A percentile compares a stretch with the other conserved stretches of the same genome.
phyloP scores from a whole-genome alignment of 2,329 filamentous ascomycete species.

The Herpotrichia juniperi region DNA sequence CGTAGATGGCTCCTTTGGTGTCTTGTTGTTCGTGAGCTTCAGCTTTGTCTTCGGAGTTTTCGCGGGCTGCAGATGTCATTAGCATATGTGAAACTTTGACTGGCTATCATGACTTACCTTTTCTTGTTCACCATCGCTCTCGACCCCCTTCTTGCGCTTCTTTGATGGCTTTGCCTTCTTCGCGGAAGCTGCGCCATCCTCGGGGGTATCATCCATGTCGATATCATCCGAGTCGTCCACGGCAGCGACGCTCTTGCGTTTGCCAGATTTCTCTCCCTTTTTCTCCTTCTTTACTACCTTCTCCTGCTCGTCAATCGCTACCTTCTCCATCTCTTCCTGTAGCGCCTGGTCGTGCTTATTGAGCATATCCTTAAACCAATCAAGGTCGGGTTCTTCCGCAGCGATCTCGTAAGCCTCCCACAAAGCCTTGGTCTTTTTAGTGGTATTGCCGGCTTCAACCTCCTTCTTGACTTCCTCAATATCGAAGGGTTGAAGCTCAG shows the following conservation, averaged over 20 bases:
- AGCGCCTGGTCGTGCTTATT: constrained; percentile 62
- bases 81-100: constrained; percentile 20
- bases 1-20: constrained; percentile 43
- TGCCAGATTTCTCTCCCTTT: constrained; percentile 62
- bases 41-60: constrained; percentile 59
- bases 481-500: constrained; percentile 78
- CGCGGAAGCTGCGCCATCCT: constrained; percentile 45
- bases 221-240: constrained; percentile 42
- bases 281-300: constrained; percentile 66
- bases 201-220: constrained; percentile 48
- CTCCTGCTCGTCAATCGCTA: constrained; percentile 69
- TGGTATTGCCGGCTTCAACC: constrained; percentile 74
- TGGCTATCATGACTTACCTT: constrained; percentile 51
- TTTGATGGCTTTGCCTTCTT: constrained; percentile 45
- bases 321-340: constrained; percentile 64
- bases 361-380: constrained; percentile 84
- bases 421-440: constrained; percentile 83
- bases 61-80: constrained; percentile 47
- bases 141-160: constrained; percentile 81
- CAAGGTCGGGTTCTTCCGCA: constrained; percentile 75
- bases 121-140: constrained; percentile 71
- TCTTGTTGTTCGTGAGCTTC: constrained; percentile 53
- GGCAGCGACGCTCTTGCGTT: constrained; percentile 47
- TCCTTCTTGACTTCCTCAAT: constrained; percentile 73
- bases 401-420: constrained; percentile 81